phyloP scores from a whole-genome alignment of 78 protist genomes.

The Pigoraptor vietnamica region DNA sequence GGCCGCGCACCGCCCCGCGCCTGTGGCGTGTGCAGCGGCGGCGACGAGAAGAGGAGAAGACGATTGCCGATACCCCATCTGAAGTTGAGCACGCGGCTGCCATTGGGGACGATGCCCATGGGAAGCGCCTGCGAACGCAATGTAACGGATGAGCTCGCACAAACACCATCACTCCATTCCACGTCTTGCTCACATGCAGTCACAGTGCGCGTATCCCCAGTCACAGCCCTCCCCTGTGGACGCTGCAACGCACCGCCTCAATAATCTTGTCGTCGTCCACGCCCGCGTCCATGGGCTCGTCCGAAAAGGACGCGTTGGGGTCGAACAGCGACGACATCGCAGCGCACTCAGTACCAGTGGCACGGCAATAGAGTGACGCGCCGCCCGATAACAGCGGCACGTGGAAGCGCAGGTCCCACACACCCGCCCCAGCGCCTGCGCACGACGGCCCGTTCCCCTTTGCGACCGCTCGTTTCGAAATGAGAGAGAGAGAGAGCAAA shows the following conservation, averaged over 20 bases:
- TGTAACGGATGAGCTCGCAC: background rate
- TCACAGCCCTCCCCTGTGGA: too few species aligned
- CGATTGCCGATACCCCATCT: background rate
- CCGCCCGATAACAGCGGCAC: too few species aligned
- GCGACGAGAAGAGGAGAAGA: background rate
- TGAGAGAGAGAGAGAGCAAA: too few species aligned
- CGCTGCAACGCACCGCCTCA: background rate
- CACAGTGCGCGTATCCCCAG: too few species aligned
- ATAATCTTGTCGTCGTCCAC: background rate
- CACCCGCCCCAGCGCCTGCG: too few species aligned
- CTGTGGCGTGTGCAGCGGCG: too few species aligned
- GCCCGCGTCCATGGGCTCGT: background rate
- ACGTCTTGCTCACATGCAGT: background rate
- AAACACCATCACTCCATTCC: background rate
- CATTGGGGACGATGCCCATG: background rate
- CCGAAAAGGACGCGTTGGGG: background rate
- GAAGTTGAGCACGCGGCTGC: background rate
- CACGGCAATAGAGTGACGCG: too few species aligned
- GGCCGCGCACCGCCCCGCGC: background rate
- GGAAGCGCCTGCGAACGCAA: background rate
- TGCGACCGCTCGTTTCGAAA: too few species aligned
- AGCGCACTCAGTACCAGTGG: too few species aligned
- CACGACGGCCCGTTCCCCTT: too few species aligned
- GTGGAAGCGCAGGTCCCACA: too few species aligned
- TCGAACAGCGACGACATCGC: too few species aligned